Evolutionary conservation across 495 filamentous ascomycete species (phyloP).

Genomic region (Penicillium longicatenatum): DNA sequence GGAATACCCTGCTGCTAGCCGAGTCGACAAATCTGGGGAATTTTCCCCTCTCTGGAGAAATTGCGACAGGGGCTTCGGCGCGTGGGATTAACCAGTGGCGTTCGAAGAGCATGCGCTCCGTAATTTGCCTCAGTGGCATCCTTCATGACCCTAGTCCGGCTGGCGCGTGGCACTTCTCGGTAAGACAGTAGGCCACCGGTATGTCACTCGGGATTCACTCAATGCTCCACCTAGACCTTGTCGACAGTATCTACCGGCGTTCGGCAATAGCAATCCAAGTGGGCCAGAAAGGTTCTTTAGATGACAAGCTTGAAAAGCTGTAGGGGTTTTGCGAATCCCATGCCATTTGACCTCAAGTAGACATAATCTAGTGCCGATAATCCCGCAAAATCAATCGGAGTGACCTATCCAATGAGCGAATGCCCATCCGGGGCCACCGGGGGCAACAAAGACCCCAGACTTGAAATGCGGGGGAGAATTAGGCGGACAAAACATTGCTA

Average conservation of each 20-base stretch:
- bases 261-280: not conserved
- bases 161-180: conserved; percentile 23
- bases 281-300: not conserved
- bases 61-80: conserved; percentile 1
- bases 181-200: conserved; percentile 1
- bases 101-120: conserved; percentile 13
- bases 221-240: not conserved
- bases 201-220: conserved; percentile 10
- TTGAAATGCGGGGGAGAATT: conserved; percentile 28
- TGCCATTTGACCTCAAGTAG: not conserved
- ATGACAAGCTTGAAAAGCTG: not conserved
- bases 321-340: not conserved
- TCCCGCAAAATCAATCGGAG: not conserved
- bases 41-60: conserved; percentile 15
- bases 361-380: not conserved
- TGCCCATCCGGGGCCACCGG: conserved; percentile 15
- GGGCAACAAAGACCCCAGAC: conserved; percentile 2
- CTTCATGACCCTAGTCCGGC: conserved; percentile 14
- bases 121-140: conserved; percentile 19
- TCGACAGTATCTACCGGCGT: not conserved
- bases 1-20: not conserved
- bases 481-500: conserved; percentile 22
- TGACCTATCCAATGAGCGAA: conserved; percentile 19
- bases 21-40: conserved; percentile 15
- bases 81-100: conserved; percentile 17